phyloP scores from a whole-genome alignment of 768 basidiomycete genomes.

The Trametes cubensis region DNA sequence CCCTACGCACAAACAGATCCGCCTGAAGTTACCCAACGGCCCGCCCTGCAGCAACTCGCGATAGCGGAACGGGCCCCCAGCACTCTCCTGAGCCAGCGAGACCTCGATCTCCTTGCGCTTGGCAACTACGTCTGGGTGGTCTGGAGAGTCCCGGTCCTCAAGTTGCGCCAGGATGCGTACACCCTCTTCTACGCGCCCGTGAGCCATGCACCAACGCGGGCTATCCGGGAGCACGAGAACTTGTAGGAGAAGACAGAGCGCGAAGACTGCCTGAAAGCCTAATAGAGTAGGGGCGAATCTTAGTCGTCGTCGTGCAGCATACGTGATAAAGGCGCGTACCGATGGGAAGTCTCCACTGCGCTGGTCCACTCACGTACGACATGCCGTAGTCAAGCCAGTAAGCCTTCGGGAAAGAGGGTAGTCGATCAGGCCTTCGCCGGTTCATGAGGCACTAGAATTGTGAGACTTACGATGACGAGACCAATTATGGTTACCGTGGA shows the following conservation, averaged over 20 bases:
- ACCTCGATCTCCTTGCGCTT: slow-evolving; percentile 42
- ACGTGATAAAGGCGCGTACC: slow-evolving; percentile 2
- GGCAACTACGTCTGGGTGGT: slow-evolving; percentile 39
- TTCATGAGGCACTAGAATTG: neutral
- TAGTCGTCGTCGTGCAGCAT: no score
- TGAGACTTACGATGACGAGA: slow-evolving; percentile 39
- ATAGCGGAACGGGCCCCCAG: slow-evolving; percentile 41
- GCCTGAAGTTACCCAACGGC: slow-evolving; percentile 41
- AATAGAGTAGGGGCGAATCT: slow-evolving; percentile 9
- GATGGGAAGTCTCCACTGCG: slow-evolving; percentile 31
- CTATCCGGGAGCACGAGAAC: slow-evolving; percentile 41
- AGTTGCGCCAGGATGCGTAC: slow-evolving; percentile 40
- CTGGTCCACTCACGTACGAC: slow-evolving; percentile 37
- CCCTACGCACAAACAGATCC: slow-evolving; percentile 43
- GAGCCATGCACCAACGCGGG: slow-evolving; percentile 45
- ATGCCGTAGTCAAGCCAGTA: slow-evolving; percentile 48
- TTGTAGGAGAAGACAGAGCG: slow-evolving; percentile 41
- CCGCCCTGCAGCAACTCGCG: slow-evolving; percentile 41
- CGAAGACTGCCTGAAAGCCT: slow-evolving; percentile 45
- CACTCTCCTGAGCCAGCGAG: slow-evolving; percentile 41
- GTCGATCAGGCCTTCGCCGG: neutral
- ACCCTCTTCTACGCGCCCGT: slow-evolving; percentile 40
- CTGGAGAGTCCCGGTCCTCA: slow-evolving; percentile 34
- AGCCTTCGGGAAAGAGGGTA: slow-evolving; percentile 27
- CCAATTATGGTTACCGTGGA: slow-evolving; percentile 44